Percentiles rank a stretch among this genome's conserved stretches.
Evolutionary conservation across 148 eudicot genomes (phyloP).

Genomic region (Cornus controversa): DNA sequence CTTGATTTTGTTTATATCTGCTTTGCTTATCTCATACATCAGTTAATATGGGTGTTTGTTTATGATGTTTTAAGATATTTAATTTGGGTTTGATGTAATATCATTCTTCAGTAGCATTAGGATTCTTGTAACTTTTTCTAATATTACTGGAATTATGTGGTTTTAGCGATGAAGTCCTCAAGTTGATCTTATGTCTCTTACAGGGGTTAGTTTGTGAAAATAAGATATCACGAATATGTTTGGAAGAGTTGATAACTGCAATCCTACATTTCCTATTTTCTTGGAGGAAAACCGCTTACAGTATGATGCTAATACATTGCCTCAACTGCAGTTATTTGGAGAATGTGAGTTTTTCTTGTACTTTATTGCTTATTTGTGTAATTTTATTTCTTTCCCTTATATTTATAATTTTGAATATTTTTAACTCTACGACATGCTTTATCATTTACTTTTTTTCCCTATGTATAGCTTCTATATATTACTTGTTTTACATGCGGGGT

Average conservation of each 20-base stretch:
- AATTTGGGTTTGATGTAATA: not conserved
- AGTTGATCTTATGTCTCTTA: not conserved
- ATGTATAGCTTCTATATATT: not conserved
- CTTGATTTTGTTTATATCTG: not conserved
- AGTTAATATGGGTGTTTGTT: not conserved
- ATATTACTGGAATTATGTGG: not conserved
- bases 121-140: not conserved
- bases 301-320: slow-evolving; percentile 32
- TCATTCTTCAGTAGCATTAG: not conserved
- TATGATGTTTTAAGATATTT: not conserved
- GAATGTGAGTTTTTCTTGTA: slow-evolving; percentile 20
- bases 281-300: slow-evolving; percentile 35
- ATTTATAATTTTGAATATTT: not conserved
- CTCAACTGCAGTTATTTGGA: slow-evolving; percentile 53
- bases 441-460: not conserved
- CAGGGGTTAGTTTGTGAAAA: slow-evolving; percentile 6
- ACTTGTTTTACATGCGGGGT: not conserved
- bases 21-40: not conserved
- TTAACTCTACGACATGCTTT: not conserved
- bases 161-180: not conserved
- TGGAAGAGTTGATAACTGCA: slow-evolving; percentile 42
- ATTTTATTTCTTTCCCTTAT: too few relatives aligned
- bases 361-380: not conserved
- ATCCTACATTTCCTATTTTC: slow-evolving; percentile 34
- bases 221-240: slow-evolving; percentile 45